phyloP scores from a whole-genome alignment of 495 filamentous ascomycete genomes.

The Bryoglossum gracile region DNA sequence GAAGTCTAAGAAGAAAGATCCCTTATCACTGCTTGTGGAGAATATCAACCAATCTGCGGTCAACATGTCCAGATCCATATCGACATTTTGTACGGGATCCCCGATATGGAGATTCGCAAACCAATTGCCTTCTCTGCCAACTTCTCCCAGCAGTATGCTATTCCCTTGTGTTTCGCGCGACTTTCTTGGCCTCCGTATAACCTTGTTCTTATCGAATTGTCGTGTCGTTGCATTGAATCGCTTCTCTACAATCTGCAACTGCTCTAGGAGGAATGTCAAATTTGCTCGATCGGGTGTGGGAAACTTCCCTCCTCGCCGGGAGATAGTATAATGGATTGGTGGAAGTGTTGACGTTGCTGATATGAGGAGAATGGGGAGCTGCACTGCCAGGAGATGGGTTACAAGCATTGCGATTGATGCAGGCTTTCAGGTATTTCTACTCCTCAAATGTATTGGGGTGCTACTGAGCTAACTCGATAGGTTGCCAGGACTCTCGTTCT shows the following conservation, averaged over 20 bases:
- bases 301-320: slow-evolving; percentile 10
- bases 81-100: slow-evolving; percentile 6
- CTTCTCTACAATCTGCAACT: not conserved
- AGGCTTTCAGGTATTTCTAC: no score
- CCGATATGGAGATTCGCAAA: slow-evolving; percentile 9
- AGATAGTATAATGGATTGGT: slow-evolving; percentile 10
- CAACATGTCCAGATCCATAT: slow-evolving; percentile 16
- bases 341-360: no score
- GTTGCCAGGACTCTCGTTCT: no score
- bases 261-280: slow-evolving; percentile 7
- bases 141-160: slow-evolving; percentile 7
- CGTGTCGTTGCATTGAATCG: slow-evolving; percentile 7
- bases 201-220: slow-evolving; percentile 4
- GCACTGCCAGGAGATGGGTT: no score
- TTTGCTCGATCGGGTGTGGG: slow-evolving; percentile 2
- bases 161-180: slow-evolving; percentile 1
- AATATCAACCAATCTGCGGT: slow-evolving; percentile 9
- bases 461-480: no score
- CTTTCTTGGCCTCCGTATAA: slow-evolving; percentile 8
- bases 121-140: slow-evolving; percentile 15
- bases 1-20: slow-evolving; percentile 12
- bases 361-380: no score
- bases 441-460: no score
- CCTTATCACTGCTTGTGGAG: slow-evolving; percentile 10
- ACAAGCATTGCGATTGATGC: no score